Conservation (phyloP, 179 eudicot species). For the Nepenthes alata region DNA sequence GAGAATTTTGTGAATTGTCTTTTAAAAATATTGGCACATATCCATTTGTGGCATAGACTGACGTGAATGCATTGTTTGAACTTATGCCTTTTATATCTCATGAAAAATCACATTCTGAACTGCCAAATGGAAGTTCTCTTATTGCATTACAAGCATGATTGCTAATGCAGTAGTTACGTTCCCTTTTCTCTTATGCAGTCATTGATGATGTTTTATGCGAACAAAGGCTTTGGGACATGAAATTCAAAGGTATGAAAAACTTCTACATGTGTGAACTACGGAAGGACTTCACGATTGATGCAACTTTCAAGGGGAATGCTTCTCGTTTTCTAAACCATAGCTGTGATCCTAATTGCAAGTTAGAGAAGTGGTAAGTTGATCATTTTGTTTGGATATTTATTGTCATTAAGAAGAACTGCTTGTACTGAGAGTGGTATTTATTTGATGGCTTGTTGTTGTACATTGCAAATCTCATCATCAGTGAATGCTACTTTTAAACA, state of each 20-base stretch:
- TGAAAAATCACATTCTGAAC: background rate
- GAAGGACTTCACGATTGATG: conserved; percentile 87
- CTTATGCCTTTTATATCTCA: background rate
- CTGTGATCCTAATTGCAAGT: conserved; percentile 88
- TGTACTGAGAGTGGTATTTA: no score
- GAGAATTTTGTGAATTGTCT: no score
- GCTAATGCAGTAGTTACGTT: background rate
- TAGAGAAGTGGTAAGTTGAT: conserved; percentile 82
- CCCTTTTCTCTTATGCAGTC: conserved; percentile 28
- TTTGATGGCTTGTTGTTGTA: no score
- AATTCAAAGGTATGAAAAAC: conserved; percentile 49
- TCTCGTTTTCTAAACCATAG: conserved; percentile 94
- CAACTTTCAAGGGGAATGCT: conserved; percentile 80
- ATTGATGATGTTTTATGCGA: conserved; percentile 76
- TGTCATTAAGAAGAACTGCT: no score
- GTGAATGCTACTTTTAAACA: no score
- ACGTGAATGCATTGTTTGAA: background rate
- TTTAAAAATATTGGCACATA: no score
- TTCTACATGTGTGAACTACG: conserved; percentile 91
- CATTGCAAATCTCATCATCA: no score
- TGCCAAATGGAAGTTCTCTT: background rate
- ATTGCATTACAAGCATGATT: conserved; percentile 1
- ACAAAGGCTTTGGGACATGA: conserved; percentile 95
- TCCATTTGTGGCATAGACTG: no score
- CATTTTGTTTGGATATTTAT: background rate